Base-by-base conservation (phyloP, 1,139 yeast species). In the Pichia sp. region DNA sequence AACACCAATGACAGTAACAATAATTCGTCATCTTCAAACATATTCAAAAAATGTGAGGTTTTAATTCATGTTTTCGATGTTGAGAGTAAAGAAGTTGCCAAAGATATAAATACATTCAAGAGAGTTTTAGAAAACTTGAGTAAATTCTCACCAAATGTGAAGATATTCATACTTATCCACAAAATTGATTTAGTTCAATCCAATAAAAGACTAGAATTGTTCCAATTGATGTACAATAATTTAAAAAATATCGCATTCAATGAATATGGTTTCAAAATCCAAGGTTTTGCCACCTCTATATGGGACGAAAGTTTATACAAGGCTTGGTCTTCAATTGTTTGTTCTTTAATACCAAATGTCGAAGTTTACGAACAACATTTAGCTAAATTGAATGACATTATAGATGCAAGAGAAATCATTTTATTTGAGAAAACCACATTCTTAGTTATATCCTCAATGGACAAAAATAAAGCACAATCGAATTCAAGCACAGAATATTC, bases 301-400 rank as follows among this genome's bases (percentile, higher is more conserved):
- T 93, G 99, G 99, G 98, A 93, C 67, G 99, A 93, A 66, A 83
- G 95, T 61, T 73, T 93, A 53, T 93, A 91, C 67, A 88, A 86
- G 66, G 99, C 99, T 0, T 93, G 99, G 99, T 87, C 96, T 4
- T 87, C 85, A 47, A 93, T 93, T 52, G 98, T 93, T 33, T 90
- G 98, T 62, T 86, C 97, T 3, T 74, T 93, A 57, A 91, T 93
- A 51, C 98, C 99, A 10, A 93, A 94, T 63, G 91, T 93, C 80
- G 77, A 81, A 43, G 68, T 81, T 17, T 87, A 90, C 63, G 93
- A 91, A 65, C 79, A 79, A 52, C 87, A 88, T 62, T 70, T 93
- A 53, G 70, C 83, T 44, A 84, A 83, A 58, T 80, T 93, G 62
- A 89, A 91, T 56, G 73, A 77, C 24, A 79, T 88, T 19, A 71